Conservation (phyloP, 345 rosid species). For the Clausena lansium region DNA sequence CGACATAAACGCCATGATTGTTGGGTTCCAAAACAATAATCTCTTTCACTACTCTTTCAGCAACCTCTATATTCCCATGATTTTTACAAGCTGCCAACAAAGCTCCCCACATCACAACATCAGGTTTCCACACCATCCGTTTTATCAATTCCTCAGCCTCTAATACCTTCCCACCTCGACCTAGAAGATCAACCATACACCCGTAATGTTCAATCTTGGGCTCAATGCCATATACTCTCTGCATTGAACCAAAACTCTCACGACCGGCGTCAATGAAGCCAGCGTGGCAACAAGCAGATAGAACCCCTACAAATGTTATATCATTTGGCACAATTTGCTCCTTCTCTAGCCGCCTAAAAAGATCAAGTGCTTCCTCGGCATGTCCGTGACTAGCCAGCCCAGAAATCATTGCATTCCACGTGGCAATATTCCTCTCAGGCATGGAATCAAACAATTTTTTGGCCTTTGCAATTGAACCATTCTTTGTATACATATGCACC, state of each 20-base stretch:
- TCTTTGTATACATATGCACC: constrained; percentile 29
- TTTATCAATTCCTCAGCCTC: constrained; percentile 27
- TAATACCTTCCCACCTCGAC: constrained; percentile 16
- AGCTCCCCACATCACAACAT: constrained; percentile 29
- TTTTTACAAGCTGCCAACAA: constrained; percentile 13
- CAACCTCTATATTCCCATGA: constrained; percentile 22
- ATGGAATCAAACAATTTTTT: constrained; percentile 21
- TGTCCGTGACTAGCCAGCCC: constrained; percentile 23
- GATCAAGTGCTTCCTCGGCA: constrained; percentile 23
- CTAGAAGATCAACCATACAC: constrained; percentile 32
- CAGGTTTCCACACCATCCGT: constrained; percentile 24
- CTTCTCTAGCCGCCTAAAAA: constrained; percentile 19
- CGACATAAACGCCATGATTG: constrained; percentile 25
- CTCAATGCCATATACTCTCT: constrained; percentile 17
- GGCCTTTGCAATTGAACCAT: constrained; percentile 21
- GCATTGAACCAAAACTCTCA: constrained; percentile 21
- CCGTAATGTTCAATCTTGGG: constrained; percentile 33
- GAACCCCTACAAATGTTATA: constrained; percentile 27
- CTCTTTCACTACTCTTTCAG: constrained; percentile 17
- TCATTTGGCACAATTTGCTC: constrained; percentile 24
- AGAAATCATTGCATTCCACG: constrained; percentile 28
- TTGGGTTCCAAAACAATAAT: constrained; percentile 20
- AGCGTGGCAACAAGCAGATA: constrained; percentile 26
- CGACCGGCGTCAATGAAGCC: constrained; percentile 20
- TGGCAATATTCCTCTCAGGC: constrained; percentile 24